These are phyloP conservation scores for Allodekkera sacchari DNA, from an alignment of 805 yeast species.

Conservation along the genomic window DNA sequence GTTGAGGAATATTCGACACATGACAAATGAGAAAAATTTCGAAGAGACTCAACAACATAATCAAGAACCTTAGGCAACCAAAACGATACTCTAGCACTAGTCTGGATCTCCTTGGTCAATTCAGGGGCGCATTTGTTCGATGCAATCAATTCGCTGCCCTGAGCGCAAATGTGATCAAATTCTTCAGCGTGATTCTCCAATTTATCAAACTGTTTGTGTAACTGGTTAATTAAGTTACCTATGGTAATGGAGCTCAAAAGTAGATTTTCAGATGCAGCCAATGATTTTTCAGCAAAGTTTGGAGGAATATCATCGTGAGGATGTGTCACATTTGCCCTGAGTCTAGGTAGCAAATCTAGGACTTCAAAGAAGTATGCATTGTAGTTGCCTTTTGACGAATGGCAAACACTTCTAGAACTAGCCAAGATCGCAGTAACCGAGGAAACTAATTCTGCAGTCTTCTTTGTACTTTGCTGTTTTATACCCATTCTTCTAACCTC, in stretches of 20 bases:
- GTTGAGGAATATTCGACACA: conserved; percentile 3
- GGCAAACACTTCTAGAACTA: conserved; percentile 37
- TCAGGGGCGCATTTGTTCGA: no score
- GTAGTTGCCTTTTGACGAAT: conserved; percentile 24
- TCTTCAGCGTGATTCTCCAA: no score
- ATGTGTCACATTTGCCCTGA: conserved; percentile 54
- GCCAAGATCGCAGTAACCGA: conserved; percentile 59
- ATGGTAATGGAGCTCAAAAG: no score
- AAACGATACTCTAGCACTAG: no score
- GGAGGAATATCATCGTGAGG: conserved; percentile 70
- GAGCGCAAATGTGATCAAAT: no score
- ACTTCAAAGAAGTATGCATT: conserved; percentile 56
- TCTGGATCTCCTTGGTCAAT: no score
- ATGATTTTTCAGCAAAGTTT: conserved; percentile 63
- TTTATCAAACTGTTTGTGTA: no score
- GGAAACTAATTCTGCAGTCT: conserved; percentile 53
- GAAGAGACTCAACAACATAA: conserved; percentile 20
- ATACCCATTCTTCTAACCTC: conserved; percentile 75
- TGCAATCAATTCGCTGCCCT: no score
- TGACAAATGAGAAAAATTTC: conserved; percentile 8
- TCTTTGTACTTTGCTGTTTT: conserved; percentile 54
- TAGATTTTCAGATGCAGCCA: conserved; percentile 69
- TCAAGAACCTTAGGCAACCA: conserved; percentile 33
- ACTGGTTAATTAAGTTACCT: no score
- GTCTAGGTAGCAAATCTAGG: conserved; percentile 72